phyloP scores from a whole-genome alignment of 2,329 filamentous ascomycete species.

The Nigrospora osmanthi region DNA sequence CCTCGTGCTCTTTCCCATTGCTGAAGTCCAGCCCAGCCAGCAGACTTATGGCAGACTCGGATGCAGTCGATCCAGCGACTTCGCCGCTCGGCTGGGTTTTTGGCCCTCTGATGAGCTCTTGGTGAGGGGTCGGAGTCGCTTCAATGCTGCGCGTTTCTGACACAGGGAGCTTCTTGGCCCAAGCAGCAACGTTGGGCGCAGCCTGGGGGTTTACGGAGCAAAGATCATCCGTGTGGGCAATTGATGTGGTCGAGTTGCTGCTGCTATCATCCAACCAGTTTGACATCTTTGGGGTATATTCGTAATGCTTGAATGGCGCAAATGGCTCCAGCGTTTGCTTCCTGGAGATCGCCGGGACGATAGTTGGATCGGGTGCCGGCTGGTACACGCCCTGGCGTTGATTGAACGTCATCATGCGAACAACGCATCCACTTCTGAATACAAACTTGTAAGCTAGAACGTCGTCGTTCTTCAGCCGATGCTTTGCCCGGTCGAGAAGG shows the following conservation, averaged over 20 bases:
- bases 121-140: too few relatives aligned
- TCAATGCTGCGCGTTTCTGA: too few relatives aligned
- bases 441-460: constrained; percentile 1
- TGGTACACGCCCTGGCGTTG: background rate
- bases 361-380: background rate
- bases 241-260: background rate
- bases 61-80: too few relatives aligned
- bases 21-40: too few relatives aligned
- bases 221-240: background rate
- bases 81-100: too few relatives aligned
- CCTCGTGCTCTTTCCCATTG: too few relatives aligned
- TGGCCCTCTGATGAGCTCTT: too few relatives aligned
- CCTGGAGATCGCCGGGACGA: background rate
- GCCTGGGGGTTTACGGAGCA: background rate
- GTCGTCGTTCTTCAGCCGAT: background rate
- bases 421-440: constrained; percentile 1
- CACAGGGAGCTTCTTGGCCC: background rate
- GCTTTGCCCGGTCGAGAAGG: constrained; percentile 1
- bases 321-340: background rate
- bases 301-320: background rate
- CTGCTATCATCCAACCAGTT: background rate
- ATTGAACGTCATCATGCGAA: background rate
- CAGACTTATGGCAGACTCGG: too few relatives aligned
- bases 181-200: background rate
- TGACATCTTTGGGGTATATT: background rate